Base-by-base conservation (phyloP, 495 filamentous ascomycete species). In the Neurospora intermedia region DNA sequence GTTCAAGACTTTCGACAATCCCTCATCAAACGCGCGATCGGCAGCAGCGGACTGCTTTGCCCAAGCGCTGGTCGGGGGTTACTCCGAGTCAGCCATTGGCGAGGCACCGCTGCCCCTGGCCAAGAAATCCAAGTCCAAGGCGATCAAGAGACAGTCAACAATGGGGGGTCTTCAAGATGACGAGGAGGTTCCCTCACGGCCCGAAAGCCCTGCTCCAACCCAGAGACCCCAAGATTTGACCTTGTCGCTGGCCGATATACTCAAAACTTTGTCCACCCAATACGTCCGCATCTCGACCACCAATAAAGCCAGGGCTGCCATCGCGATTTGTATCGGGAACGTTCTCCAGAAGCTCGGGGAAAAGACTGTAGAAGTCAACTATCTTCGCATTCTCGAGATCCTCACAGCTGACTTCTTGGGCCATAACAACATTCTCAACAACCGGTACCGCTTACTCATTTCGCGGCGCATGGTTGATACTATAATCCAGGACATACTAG, bases 21-120 rank as follows among this genome's bases (percentile, higher is more conserved):
- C 90, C 3, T 90, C 89, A 45, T 83, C 91, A 3, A 82, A 88
- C 23, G 92, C 96, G 40, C 87, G 96, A 72, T 90, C 93, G 81
- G 92, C 95, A 10, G 93, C 93, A n/a, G 94, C 94, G 9, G 92
- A 93, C 41, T 94, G 92, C 79, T 84, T 98, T 43, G 91, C 94
- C 40, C 88, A 91, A 45, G 87, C 88, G 18, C 82, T 98, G 71
- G 91, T 96, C 27, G 93, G 94, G 77, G 87, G 88, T 38, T 93
- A 95, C 80, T 93, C 93, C 3, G 90, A 90, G 59, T 84, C 86
- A 48, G 82, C 86, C 3, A 81, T 85, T 42, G 81, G 85, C 4
- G 84, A 89, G 16, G 82, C 84, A 78, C 75, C 87, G 16, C 69
- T 88, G 23, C 86, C 89, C 4, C 90, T 91, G 76, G 83, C 89